These are phyloP conservation scores for Crithidia brevicula DNA, from an alignment of 208 protist genomes.

Conservation along the genomic window DNA sequence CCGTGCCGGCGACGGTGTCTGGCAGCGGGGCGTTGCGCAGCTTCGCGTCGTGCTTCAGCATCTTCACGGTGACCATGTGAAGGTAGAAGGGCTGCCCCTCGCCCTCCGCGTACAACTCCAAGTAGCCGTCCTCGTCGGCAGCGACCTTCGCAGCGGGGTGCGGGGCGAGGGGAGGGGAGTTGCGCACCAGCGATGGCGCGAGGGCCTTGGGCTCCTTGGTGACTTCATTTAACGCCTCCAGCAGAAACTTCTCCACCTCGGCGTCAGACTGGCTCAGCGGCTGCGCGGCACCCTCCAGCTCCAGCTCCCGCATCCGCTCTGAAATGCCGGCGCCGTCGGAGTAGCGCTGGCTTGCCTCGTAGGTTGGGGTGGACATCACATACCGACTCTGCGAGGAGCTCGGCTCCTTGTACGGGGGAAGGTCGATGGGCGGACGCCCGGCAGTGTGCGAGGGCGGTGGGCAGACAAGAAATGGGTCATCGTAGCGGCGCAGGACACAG, in stretches of 20 bases:
- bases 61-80: slow-evolving; percentile 80
- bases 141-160: background rate
- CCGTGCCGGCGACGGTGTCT: slow-evolving; percentile 44
- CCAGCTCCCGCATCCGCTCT: slow-evolving; percentile 51
- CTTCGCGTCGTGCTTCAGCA: slow-evolving; percentile 78
- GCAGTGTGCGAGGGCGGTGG: background rate
- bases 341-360: slow-evolving; percentile 53
- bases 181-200: slow-evolving; percentile 38
- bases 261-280: slow-evolving; percentile 66
- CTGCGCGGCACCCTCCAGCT: slow-evolving; percentile 25
- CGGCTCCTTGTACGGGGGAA: slow-evolving; percentile 59
- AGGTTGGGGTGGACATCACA: slow-evolving; percentile 56
- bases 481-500: slow-evolving; percentile 71
- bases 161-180: slow-evolving; percentile 49
- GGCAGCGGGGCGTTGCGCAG: slow-evolving; percentile 50
- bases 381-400: slow-evolving; percentile 72
- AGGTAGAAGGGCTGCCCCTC: slow-evolving; percentile 82
- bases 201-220: slow-evolving; percentile 48
- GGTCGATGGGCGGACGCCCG: slow-evolving; percentile 19
- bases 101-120: slow-evolving; percentile 79
- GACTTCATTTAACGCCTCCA: slow-evolving; percentile 65
- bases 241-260: slow-evolving; percentile 44
- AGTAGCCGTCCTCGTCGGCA: slow-evolving; percentile 17
- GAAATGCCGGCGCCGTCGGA: slow-evolving; percentile 55
- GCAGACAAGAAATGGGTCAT: slow-evolving; percentile 47